phyloP scores from a whole-genome alignment of 139 green algal genomes.

The Zygnema cylindricum region DNA sequence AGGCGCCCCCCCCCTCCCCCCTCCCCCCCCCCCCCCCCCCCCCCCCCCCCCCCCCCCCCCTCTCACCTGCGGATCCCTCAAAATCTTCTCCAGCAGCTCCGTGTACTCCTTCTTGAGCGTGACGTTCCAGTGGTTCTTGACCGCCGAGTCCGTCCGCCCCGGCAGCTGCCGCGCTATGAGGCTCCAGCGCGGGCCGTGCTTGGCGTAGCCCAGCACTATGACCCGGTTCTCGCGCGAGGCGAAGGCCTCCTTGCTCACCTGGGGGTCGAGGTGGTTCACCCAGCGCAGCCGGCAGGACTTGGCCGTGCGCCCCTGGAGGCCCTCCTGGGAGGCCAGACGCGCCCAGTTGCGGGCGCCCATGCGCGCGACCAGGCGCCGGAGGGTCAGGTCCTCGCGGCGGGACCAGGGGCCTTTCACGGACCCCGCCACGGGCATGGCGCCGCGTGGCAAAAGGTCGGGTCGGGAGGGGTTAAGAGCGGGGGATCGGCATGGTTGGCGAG shows the following conservation, averaged over 20 bases:
- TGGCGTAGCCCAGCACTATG: constrained; percentile 60
- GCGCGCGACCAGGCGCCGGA: constrained; percentile 67
- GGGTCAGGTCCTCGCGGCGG: constrained; percentile 72
- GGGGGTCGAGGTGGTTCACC: constrained; percentile 69
- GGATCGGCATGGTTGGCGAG: too few species aligned
- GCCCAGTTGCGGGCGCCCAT: constrained; percentile 79
- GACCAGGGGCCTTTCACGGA: constrained; percentile 81
- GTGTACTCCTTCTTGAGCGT: constrained; percentile 58
- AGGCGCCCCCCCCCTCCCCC: too few species aligned
- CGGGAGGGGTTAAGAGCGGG: too few species aligned
- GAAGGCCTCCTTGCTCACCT: constrained; percentile 68
- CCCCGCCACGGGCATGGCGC: constrained; percentile 48
- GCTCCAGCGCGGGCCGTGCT: constrained; percentile 69
- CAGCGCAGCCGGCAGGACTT: constrained; percentile 85
- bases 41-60: too few species aligned
- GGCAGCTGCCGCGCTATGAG: constrained; percentile 60
- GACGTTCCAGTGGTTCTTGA: constrained; percentile 84
- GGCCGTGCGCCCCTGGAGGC: constrained; percentile 78
- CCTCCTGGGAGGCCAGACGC: constrained; percentile 72
- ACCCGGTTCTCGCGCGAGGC: constrained; percentile 57
- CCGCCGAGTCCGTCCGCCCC: constrained; percentile 58
- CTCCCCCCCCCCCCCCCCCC: too few species aligned
- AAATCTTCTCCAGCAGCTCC: constrained; percentile 22
- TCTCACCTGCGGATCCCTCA: not conserved
- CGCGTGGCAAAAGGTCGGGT: too few species aligned